phyloP scores from a whole-genome alignment of 352 stramenopile species.

The Globisporangium nunn region DNA sequence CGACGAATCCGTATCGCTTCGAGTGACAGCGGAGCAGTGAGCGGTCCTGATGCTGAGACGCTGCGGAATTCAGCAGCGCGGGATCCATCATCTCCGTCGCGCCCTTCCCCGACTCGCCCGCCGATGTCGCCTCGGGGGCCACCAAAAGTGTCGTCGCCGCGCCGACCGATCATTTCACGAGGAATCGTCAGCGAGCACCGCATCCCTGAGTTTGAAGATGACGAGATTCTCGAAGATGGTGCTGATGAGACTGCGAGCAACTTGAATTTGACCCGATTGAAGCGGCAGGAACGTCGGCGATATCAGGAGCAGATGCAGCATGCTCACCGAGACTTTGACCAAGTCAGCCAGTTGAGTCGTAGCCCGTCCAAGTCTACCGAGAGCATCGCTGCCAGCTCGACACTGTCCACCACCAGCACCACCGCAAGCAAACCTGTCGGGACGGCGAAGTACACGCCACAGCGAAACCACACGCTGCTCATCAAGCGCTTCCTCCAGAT shows the following conservation, averaged over 20 bases:
- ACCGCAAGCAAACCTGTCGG: slow-evolving; percentile 19
- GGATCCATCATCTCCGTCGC: background rate
- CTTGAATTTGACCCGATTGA: slow-evolving; percentile 8
- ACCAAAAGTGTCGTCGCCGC: slow-evolving; percentile 7
- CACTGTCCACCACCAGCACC: slow-evolving; percentile 12
- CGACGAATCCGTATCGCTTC: slow-evolving; percentile 17
- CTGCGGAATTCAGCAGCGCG: slow-evolving; percentile 2
- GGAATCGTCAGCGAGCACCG: slow-evolving; percentile 2
- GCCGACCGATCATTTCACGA: background rate
- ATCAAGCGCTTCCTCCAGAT: slow-evolving; percentile 48
- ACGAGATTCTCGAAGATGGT: slow-evolving; percentile 25
- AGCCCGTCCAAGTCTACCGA: slow-evolving; percentile 17
- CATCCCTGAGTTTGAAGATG: slow-evolving; percentile 34
- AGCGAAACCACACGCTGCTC: slow-evolving; percentile 42
- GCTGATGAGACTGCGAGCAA: slow-evolving; percentile 6
- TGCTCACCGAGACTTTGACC: slow-evolving; percentile 3
- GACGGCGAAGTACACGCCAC: slow-evolving; percentile 53
- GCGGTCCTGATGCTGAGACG: slow-evolving; percentile 5
- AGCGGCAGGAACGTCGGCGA: background rate
- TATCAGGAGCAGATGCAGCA: slow-evolving; percentile 5
- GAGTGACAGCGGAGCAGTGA: background rate
- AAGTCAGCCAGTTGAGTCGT: slow-evolving; percentile 13
- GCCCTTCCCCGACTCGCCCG: background rate
- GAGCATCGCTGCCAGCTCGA: slow-evolving; percentile 23
- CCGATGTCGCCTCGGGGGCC: slow-evolving; percentile 4